Conservation (phyloP, 2,329 filamentous ascomycete species). For the Verticillium tricorpus region DNA sequence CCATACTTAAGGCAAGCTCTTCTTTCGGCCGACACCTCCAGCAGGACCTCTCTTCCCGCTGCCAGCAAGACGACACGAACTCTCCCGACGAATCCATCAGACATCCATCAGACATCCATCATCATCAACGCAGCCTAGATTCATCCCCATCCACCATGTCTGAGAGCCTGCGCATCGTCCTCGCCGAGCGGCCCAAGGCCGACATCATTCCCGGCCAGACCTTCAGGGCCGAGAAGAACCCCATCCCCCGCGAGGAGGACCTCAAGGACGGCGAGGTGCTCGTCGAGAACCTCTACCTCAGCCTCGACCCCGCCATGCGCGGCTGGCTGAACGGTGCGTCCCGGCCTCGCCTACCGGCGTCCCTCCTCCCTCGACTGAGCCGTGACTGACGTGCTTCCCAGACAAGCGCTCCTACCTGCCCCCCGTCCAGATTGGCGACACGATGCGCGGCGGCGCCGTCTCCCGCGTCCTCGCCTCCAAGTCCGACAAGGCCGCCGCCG, state of each 20-base stretch:
- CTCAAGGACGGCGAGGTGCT: constrained; percentile 63
- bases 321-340: constrained; percentile 59
- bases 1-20: background rate
- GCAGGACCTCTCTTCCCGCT: background rate
- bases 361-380: background rate
- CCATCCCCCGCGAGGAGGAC: constrained; percentile 45
- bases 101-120: no score
- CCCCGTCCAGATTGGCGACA: constrained; percentile 61
- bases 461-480: constrained; percentile 59
- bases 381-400: constrained; percentile 14
- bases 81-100: no score
- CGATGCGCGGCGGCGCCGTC: constrained; percentile 62
- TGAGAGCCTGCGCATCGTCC: constrained; percentile 46
- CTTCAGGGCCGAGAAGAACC: constrained; percentile 49
- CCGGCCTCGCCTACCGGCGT: background rate
- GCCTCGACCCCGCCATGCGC: constrained; percentile 72
- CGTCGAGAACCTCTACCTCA: constrained; percentile 57
- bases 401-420: constrained; percentile 57
- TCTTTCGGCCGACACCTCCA: background rate
- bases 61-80: background rate
- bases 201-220: constrained; percentile 62
- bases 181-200: constrained; percentile 58
- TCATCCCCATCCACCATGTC: constrained; percentile 12
- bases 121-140: no score
- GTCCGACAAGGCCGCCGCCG: constrained; percentile 47